Percentiles rank a stretch among this genome's conserved stretches.
Evolutionary conservation across 768 basidiomycete species (phyloP).

Genomic region (Leccinellum albellum): DNA sequence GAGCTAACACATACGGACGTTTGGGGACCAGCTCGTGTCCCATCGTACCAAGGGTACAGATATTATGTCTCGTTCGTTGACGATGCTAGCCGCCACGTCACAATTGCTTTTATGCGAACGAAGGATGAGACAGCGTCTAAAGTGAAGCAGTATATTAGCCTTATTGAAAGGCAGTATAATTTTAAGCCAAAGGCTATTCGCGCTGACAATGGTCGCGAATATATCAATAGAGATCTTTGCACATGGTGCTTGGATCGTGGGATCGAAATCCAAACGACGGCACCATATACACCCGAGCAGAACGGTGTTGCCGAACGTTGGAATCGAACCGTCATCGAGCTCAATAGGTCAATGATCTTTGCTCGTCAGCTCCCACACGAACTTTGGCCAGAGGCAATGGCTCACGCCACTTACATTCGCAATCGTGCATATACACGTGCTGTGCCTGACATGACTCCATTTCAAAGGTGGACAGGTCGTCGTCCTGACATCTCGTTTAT

Average conservation of each 20-base stretch:
- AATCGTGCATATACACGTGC: conserved; percentile 14
- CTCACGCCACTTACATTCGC: conserved; percentile 27
- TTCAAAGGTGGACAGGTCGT: conserved; percentile 10
- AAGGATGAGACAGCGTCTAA: background rate
- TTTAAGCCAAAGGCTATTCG: conserved; percentile 9
- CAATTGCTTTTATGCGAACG: background rate
- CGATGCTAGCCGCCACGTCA: background rate
- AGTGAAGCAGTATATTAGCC: background rate
- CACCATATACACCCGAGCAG: conserved; percentile 32
- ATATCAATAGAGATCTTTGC: conserved; percentile 23
- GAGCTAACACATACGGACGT: background rate
- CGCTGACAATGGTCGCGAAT: conserved; percentile 33
- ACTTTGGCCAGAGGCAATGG: conserved; percentile 13
- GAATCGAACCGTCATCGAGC: conserved; percentile 33
- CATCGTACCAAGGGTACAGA: background rate
- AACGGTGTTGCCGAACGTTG: conserved; percentile 37
- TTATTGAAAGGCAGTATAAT: background rate
- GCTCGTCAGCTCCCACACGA: conserved; percentile 11
- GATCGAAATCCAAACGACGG: conserved; percentile 10
- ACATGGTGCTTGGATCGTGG: conserved; percentile 22
- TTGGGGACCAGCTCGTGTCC: background rate
- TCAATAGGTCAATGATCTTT: conserved; percentile 32
- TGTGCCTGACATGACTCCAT: background rate
- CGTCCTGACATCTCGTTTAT: background rate
- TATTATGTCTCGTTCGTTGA: background rate